Evolutionary conservation across 495 filamentous ascomycete genomes (phyloP), one percentile per base, ranked within the genome.

Genomic region (Hyaloscypha hepaticicola): DNA sequence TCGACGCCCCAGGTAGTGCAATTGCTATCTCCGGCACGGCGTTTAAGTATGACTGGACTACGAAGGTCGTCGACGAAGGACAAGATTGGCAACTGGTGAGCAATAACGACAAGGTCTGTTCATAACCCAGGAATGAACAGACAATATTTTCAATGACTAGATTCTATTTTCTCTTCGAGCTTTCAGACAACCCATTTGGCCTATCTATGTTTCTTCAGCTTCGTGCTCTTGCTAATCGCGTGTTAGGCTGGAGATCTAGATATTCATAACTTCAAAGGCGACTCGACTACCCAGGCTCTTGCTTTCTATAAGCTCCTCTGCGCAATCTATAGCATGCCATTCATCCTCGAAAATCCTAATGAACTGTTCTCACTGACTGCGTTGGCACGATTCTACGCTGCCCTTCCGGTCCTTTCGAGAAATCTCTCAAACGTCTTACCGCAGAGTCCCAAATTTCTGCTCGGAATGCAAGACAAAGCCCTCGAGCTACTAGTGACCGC

Each of bases 31-130:
- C 16, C 38, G 11, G 38, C 19, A 63, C 55, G 0, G 9, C n/a
- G 9, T 63, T 55, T 25, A 21, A 27, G 16, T 63, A 63, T 50
- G 29, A 56, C 21, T 63, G 61, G 61, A 29, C n/a, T 1, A 63
- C 61, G 7, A 41, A 55, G 19, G 34, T 64, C 22, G 53, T 58
- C 16, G 34, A 58, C 8, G 34, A 48, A 5, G 62, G 62, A 12
- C 6, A 41, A 12, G 60, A 27, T 12, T 63, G 50, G 60, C 41
- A 55, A 12, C 33, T 63, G 19, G 26, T 63, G 3, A 28, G 24
- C 29, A 22, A 22, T 1, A 57, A 29, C 25, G 28, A 7, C 6
- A 33, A 57, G 55, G 29, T 57, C 12, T n/a, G n/a, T n/a, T n/a
- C n/a, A n/a, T n/a, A n/a, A n/a, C n/a, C n/a, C n/a, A n/a, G n/a